Evolutionary conservation across 768 basidiomycete genomes (phyloP).

Genomic region (Psilocybe subaeruginosa): DNA sequence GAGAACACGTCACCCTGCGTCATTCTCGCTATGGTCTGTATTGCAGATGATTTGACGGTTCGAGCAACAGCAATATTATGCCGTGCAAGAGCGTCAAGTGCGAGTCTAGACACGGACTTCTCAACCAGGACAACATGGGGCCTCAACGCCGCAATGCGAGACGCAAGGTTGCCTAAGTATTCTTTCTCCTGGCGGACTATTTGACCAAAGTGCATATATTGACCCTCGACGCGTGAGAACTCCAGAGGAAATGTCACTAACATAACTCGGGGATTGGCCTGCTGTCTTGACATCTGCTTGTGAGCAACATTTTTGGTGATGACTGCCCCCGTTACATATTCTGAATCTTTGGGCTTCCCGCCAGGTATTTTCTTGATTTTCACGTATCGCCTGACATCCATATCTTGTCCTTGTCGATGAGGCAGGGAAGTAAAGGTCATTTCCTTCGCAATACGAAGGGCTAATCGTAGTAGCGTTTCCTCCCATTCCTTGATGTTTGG

Average conservation of each 20-base stretch:
- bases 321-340: constrained; percentile 95
- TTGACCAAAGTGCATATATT: constrained; percentile 92
- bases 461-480: constrained; percentile 75
- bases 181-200: constrained; percentile 92
- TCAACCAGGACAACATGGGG: constrained; percentile 94
- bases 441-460: constrained; percentile 85
- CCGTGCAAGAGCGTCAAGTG: constrained; percentile 82
- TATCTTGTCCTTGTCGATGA: constrained; percentile 85
- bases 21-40: constrained; percentile 89
- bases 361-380: constrained; percentile 99
- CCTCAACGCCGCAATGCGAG: constrained; percentile 86
- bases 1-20: constrained; percentile 95
- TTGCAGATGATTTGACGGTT: constrained; percentile 84
- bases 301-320: constrained; percentile 99
- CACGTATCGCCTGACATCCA: constrained; percentile 94
- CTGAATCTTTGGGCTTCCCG: constrained; percentile 88
- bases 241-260: constrained; percentile 94
- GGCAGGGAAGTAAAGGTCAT: constrained; percentile 73
- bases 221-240: constrained; percentile 89
- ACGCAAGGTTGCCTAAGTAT: constrained; percentile 85
- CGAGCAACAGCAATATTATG: constrained; percentile 91
- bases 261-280: constrained; percentile 92
- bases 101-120: constrained; percentile 88
- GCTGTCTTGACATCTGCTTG: constrained; percentile 86
- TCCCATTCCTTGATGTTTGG: constrained; percentile 90